Base-by-base conservation (phyloP, 257 asterid genomes). In the Fraxinus quadrangulata region DNA sequence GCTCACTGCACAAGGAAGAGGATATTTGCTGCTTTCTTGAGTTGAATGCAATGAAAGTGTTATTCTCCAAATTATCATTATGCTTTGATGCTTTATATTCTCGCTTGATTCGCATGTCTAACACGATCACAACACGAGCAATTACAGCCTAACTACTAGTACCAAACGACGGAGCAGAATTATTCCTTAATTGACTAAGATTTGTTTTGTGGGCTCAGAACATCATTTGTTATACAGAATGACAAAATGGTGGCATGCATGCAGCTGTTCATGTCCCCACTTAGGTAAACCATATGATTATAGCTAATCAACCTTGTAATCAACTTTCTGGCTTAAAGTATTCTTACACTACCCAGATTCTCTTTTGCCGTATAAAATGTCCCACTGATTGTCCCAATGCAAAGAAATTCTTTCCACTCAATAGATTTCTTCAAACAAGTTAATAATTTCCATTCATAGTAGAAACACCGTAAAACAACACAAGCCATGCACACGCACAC, bases 281-380 rank as follows among this genome's bases (percentile, higher is more conserved):
- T 26, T 26, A 6, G 12, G 69, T 63, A 10, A 26, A 61, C 31
- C 68, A 2, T 61, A 21, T 61, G 69, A 63, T 63, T 23, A 63
- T 26, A 8, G 31, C 68, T 61, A 63, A 26, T 63, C 69, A 63
- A 63, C 34, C 67, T 59, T 28, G 67, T 59, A 59, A 59, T 59
- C 9, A n/a, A 26, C 69, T 63, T 63, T 63, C 34, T 63, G 31
- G 16, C 68, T 61, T 23, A 9, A 61, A 61, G 7, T 23, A 61
- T 23, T 61, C 33, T 23, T 21, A 23, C 49, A 11, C 49, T 13
- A 47, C 33, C 1, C 69, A 26, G 17, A 26, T 63, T 31, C 28
- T 59, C 67, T 12, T 63, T 63, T 63, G 19, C 69, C 36, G 0
- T 24, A 12, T 24, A 23, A 24, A 63, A 63, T 63, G 16, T 3